A percentile compares a stretch with the other conserved stretches of the same genome.
Conservation (phyloP, 1,284 basidiomycete species). For the Irpex sp. region DNA sequence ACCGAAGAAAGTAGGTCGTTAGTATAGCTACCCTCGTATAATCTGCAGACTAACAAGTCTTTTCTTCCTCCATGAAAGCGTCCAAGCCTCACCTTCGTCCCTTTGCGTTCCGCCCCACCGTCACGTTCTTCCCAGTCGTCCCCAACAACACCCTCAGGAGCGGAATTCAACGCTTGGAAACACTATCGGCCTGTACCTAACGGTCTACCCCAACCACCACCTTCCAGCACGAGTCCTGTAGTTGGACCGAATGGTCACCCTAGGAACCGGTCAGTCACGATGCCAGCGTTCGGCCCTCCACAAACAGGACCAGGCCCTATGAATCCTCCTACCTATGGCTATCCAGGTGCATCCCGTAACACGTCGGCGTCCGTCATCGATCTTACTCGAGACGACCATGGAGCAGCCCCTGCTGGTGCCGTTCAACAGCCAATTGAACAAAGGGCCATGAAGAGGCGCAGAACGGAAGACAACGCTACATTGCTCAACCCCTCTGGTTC, state of each 20-base stretch:
- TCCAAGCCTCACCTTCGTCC: too few species aligned
- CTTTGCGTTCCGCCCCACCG: background rate
- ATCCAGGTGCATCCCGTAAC: background rate
- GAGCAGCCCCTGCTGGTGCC: background rate
- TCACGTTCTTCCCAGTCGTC: background rate
- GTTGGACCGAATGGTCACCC: background rate
- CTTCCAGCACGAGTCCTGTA: background rate
- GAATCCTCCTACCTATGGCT: background rate
- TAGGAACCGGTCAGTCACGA: background rate
- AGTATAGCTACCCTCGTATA: too few species aligned
- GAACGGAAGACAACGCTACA: slow-evolving; percentile 10
- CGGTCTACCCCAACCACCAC: slow-evolving; percentile 6
- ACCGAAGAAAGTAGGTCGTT: too few species aligned
- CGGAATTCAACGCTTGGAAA: background rate
- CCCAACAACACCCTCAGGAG: background rate
- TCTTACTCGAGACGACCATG: slow-evolving; percentile 11
- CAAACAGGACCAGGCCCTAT: too few species aligned
- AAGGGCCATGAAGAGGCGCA: slow-evolving; percentile 11
- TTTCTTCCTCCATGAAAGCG: too few species aligned
- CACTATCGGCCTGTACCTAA: background rate
- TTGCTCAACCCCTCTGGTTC: background rate
- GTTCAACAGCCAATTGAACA: background rate
- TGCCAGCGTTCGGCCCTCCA: background rate
- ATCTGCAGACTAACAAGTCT: too few species aligned
- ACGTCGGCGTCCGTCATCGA: slow-evolving; percentile 11